phyloP scores from a whole-genome alignment of 169 alveolate genomes.

The Plasmodium inui region DNA sequence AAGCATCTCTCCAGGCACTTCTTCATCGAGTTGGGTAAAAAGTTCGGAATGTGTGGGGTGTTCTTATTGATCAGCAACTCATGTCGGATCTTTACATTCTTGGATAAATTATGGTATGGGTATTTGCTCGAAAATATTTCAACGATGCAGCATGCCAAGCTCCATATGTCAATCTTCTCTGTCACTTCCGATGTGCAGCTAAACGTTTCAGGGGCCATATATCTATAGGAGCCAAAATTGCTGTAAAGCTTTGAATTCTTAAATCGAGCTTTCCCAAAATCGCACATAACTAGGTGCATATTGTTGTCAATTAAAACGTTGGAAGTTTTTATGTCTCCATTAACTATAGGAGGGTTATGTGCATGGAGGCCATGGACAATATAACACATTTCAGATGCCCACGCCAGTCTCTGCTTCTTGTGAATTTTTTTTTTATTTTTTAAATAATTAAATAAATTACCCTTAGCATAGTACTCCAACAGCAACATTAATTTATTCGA shows the following conservation, averaged over 20 bases:
- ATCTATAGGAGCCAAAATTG: constrained; percentile 74
- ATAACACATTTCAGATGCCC: constrained; percentile 46
- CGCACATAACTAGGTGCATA: constrained; percentile 73
- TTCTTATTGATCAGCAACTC: constrained; percentile 40
- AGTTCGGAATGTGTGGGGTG: constrained; percentile 49
- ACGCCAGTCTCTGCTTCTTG: constrained; percentile 55
- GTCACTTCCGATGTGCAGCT: constrained; percentile 59
- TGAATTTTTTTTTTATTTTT: constrained; percentile 70
- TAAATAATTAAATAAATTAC: constrained; percentile 68
- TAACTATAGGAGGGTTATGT: constrained; percentile 71
- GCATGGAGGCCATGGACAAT: constrained; percentile 59
- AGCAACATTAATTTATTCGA: constrained; percentile 55
- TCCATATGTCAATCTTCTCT: constrained; percentile 72
- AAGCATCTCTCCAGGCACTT: constrained; percentile 28
- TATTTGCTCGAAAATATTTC: constrained; percentile 73
- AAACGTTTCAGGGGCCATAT: constrained; percentile 76
- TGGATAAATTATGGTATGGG: constrained; percentile 52
- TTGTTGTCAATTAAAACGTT: constrained; percentile 60
- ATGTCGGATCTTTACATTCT: constrained; percentile 59
- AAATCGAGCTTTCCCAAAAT: constrained; percentile 74
- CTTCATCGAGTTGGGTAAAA: constrained; percentile 58
- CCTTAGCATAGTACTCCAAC: constrained; percentile 61
- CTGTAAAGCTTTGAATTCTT: constrained; percentile 62
- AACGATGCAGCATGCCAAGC: constrained; percentile 63
- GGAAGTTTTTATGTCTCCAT: constrained; percentile 76